These are phyloP conservation scores for Chlorophyllum brunneum DNA, from an alignment of 768 basidiomycete genomes.

Conservation along the genomic window DNA sequence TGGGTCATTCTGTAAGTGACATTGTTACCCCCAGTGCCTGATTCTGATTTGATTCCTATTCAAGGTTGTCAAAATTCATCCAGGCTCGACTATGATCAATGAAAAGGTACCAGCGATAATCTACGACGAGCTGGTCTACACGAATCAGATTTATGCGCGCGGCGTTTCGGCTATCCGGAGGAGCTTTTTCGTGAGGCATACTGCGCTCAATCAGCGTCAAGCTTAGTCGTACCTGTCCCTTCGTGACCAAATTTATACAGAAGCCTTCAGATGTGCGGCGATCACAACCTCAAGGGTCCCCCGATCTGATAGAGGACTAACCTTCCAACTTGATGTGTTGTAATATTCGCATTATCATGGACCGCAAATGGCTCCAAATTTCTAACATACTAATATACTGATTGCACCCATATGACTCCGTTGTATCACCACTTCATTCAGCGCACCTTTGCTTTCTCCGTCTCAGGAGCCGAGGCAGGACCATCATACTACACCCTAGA, in stretches of 20 bases:
- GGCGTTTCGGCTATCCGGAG: conserved; percentile 84
- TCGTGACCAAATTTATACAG: neutral
- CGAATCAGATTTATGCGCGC: conserved; percentile 83
- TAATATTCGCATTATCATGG: no score
- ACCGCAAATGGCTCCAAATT: no score
- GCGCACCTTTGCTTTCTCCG: no score
- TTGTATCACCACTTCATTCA: no score
- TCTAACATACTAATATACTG: no score
- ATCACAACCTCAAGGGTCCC: no score
- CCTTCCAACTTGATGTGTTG: no score
- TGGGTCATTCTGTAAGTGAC: conserved; percentile 59
- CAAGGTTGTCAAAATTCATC: conserved; percentile 87
- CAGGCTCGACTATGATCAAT: conserved; percentile 75
- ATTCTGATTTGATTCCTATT: neutral
- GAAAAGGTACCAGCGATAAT: conserved; percentile 86
- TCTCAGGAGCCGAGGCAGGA: no score
- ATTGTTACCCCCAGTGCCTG: neutral
- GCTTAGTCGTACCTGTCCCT: conserved; percentile 18
- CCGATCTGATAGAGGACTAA: no score
- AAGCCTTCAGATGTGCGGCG: no score
- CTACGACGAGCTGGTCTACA: conserved; percentile 90
- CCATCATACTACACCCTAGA: no score
- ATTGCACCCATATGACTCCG: no score
- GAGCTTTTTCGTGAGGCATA: conserved; percentile 33
- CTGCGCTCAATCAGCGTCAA: conserved; percentile 29